Percentiles rank a stretch among this genome's conserved stretches.
Evolutionary conservation across 2,329 filamentous ascomycete species (phyloP).

Genomic region (Fusarium sp.): DNA sequence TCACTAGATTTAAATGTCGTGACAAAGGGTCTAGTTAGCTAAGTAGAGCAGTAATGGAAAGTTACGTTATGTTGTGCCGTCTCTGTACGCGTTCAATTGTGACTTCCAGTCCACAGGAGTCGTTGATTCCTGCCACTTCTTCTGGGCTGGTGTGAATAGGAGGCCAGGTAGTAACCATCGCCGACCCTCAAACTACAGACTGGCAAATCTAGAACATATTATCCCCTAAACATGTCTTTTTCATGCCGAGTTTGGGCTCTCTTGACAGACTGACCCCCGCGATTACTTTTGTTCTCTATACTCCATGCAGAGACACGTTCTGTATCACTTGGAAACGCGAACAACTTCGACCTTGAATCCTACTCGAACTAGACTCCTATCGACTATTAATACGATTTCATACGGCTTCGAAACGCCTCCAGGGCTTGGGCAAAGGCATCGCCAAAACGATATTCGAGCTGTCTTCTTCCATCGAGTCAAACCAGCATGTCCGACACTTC

Average conservation of each 20-base stretch:
- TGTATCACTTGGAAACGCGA: slow-evolving; percentile 16
- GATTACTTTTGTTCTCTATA: neutral
- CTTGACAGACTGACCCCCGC: neutral
- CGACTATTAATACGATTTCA: neutral
- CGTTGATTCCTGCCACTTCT: slow-evolving; percentile 9
- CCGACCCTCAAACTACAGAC: neutral
- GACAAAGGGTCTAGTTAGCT: neutral
- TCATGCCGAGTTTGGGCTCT: neutral
- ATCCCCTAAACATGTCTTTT: slow-evolving; percentile 1
- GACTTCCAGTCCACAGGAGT: slow-evolving; percentile 17
- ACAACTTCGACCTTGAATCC: neutral
- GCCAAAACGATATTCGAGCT: neutral
- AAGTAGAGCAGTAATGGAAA: neutral
- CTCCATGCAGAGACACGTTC: slow-evolving; percentile 18
- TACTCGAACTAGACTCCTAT: neutral
- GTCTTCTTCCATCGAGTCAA: neutral
- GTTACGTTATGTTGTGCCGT: slow-evolving; percentile 14
- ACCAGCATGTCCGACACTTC: slow-evolving; percentile 41
- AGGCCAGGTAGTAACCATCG: neutral
- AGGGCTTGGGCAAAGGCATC: slow-evolving; percentile 9
- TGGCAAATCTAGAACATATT: neutral
- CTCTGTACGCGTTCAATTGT: slow-evolving; percentile 16
- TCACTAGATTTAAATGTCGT: neutral
- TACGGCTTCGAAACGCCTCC: neutral
- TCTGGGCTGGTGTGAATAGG: neutral